Base-by-base conservation (phyloP, 257 asterid species). In the Jasminum sambac region DNA sequence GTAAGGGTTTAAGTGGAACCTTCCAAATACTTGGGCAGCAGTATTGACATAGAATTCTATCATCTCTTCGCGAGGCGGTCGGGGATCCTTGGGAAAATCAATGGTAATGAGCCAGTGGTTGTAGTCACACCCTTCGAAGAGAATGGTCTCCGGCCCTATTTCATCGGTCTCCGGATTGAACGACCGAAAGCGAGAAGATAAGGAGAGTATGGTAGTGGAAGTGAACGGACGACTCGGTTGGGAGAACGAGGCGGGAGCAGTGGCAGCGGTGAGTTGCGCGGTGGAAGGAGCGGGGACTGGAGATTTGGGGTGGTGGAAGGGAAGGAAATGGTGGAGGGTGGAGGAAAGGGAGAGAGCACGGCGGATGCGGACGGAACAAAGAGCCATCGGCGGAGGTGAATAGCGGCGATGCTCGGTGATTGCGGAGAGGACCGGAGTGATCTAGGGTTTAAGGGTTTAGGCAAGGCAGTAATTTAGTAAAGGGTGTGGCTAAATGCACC, bases 91-190 rank as follows among this genome's bases (percentile, higher is more conserved):
- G 42, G 96, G 90, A 74, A 91, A 85, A 72, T 94, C 98, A 19
- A 94, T 72, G 34, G 92, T 85, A 67, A 94, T 94, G 1, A 94
- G 95, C 96, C 96, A 94, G 82, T 94, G 99, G 11, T 91, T 90
- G 81, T 88, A 94, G 78, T 94, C 99, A 75, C 98, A 94, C 26
- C 99, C 99, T 85, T 94, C 99, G 72, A 94, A 94, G n/a, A 91
- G 87, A 55, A 94, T 82, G 3, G 97, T 87, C 62, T 91, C 91
- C 14, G 96, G 89, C 2, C 90, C 89, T 41, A 88, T 85, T 70
- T 76, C 91, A 3, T 89, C 95, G 3, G 79, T 72, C 39, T 77
- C 81, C 23, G 86, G 82, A 26, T 89, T 81, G 52, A 75, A 84
- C 5, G 79, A 59, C 79, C 70, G 85, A 62, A 77, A 67, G 55